Conservation (phyloP, 345 rosid genomes). For the Arabis hirsuta region DNA sequence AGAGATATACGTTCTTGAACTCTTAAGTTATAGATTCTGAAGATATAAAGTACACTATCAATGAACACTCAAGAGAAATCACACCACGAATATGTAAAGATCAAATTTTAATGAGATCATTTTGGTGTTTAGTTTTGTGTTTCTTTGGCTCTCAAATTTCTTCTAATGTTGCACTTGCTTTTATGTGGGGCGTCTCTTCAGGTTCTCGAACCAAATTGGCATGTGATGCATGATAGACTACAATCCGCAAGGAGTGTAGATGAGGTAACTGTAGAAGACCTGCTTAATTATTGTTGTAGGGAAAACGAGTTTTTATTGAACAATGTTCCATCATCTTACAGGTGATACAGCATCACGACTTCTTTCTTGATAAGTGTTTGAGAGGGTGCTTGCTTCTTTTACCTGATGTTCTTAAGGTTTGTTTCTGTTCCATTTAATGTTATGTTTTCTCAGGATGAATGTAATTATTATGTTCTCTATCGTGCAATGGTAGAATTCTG, state of each 20-base stretch:
- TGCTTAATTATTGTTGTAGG: conserved; percentile 9
- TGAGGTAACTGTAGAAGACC: conserved; percentile 55
- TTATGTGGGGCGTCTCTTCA: conserved; percentile 42
- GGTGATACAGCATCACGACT: conserved; percentile 88
- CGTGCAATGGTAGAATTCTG: not conserved
- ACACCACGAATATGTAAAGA: not conserved
- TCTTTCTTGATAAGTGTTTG: conserved; percentile 90
- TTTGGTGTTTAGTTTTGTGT: conserved; percentile 16
- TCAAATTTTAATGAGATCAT: conserved; percentile 10
- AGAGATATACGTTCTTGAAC: conserved; percentile 1
- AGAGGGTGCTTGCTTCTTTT: conserved; percentile 96
- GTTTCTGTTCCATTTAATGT: conserved; percentile 25
- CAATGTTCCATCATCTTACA: conserved; percentile 46
- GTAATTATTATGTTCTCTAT: conserved; percentile 16
- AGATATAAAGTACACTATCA: conserved; percentile 8
- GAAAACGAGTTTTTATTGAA: conserved; percentile 15
- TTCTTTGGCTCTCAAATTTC: conserved; percentile 8
- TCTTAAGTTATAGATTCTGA: not conserved
- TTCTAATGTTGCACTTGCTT: conserved; percentile 15
- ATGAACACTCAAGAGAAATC: conserved; percentile 8
- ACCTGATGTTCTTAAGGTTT: conserved; percentile 90
- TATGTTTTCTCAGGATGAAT: not conserved
- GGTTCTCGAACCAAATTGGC: conserved; percentile 99
- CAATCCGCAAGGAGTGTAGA: conserved; percentile 85
- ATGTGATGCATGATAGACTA: conserved; percentile 76